phyloP scores from a whole-genome alignment of 441 rosid genomes.

The Eutrema salsugineum region DNA sequence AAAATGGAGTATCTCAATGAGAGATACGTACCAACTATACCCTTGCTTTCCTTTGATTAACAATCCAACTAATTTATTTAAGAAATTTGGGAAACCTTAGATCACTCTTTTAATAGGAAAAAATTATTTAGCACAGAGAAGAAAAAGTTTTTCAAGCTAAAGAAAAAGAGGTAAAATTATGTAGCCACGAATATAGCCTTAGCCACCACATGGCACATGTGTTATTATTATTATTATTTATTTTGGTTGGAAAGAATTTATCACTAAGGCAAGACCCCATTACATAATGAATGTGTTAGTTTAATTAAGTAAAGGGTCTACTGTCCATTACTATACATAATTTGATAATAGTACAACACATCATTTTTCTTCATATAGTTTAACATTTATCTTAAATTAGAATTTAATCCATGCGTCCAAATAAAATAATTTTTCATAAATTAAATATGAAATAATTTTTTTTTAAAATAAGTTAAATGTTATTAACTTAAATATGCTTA shows the following conservation, averaged over 20 bases:
- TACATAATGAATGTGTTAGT: no score
- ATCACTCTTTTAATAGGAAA: background rate
- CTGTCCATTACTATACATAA: background rate
- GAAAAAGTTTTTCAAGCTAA: background rate
- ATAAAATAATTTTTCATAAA: no score
- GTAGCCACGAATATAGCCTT: background rate
- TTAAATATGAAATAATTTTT: no score
- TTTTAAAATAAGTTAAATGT: no score
- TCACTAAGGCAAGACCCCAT: no score
- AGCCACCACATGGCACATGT: constrained; percentile 11
- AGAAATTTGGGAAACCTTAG: background rate
- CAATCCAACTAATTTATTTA: background rate
- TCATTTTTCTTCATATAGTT: background rate
- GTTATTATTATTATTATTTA: no score
- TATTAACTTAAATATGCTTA: no score
- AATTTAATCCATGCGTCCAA: no score
- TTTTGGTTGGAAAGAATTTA: no score
- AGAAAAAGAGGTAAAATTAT: background rate
- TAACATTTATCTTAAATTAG: no score
- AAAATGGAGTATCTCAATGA: background rate
- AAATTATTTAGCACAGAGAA: background rate
- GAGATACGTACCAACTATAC: background rate
- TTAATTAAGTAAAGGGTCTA: no score
- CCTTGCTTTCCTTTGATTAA: background rate
- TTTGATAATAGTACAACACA: background rate